Percentiles rank a stretch among this genome's conserved stretches.
These are phyloP conservation scores for Daldinia loculata DNA, from an alignment of 495 filamentous ascomycete genomes.

Conservation along the genomic window DNA sequence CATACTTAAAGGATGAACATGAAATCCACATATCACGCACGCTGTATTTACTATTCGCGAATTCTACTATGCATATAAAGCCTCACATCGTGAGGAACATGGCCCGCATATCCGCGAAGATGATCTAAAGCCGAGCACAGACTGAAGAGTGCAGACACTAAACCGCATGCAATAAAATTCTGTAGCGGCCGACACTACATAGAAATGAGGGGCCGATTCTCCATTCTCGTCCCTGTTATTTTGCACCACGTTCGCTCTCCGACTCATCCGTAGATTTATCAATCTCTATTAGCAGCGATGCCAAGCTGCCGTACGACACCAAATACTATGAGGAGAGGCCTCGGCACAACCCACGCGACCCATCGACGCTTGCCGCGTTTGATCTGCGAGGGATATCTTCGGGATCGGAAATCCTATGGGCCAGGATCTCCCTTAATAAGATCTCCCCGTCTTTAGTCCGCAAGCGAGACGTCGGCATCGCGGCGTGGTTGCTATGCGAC, in stretches of 20 bases:
- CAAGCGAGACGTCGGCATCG: conserved; percentile 17
- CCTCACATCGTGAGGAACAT: conserved; percentile 8
- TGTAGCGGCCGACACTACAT: not conserved
- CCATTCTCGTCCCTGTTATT: conserved; percentile 42
- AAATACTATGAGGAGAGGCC: not conserved
- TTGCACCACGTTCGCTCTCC: conserved; percentile 31
- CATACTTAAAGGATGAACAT: not conserved
- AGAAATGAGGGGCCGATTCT: conserved; percentile 16
- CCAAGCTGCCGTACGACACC: conserved; percentile 30
- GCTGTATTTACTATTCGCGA: conserved; percentile 5
- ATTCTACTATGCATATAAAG: not conserved
- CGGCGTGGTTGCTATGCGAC: conserved; percentile 1
- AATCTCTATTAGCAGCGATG: conserved; percentile 15
- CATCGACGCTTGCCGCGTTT: conserved; percentile 33
- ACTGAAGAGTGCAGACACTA: not conserved
- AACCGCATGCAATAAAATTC: not conserved
- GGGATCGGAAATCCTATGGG: conserved; percentile 37
- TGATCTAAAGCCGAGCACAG: conserved; percentile 18
- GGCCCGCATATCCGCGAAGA: conserved; percentile 26
- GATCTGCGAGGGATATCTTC: conserved; percentile 35
- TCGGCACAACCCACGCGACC: conserved; percentile 24
- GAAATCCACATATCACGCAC: conserved; percentile 1
- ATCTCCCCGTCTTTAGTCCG: conserved; percentile 21
- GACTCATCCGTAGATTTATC: conserved; percentile 22
- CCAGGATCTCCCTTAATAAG: conserved; percentile 38